A percentile compares a stretch with the other conserved stretches of the same genome.
phyloP scores from a whole-genome alignment of 75 land plant species.

The Larix kaempferi region DNA sequence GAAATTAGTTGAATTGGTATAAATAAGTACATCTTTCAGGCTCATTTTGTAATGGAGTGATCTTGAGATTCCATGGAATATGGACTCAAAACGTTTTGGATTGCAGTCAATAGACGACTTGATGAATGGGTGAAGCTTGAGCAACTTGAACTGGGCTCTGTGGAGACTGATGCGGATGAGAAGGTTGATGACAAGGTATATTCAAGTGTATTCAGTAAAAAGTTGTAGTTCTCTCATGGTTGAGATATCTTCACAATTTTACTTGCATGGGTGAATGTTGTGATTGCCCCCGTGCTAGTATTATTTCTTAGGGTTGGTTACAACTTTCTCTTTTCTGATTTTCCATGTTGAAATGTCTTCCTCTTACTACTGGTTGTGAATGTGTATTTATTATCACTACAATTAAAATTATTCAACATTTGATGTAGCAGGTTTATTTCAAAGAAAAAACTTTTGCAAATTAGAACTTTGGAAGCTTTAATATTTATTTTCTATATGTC shows the following conservation, averaged over 20 bases:
- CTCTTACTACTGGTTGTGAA: background rate
- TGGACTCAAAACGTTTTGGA: constrained; percentile 1
- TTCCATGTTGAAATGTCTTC: background rate
- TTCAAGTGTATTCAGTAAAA: background rate
- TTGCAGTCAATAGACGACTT: constrained; percentile 83
- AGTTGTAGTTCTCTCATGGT: background rate
- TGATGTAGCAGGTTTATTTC: background rate
- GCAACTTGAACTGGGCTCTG: constrained; percentile 83
- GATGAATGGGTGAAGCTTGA: constrained; percentile 98
- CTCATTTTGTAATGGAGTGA: background rate
- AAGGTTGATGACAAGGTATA: constrained; percentile 90
- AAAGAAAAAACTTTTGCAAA: background rate
- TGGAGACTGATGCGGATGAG: constrained; percentile 73
- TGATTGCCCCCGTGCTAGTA: background rate
- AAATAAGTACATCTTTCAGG: background rate
- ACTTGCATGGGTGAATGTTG: background rate
- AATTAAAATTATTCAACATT: background rate
- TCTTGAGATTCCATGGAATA: background rate
- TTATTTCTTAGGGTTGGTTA: background rate
- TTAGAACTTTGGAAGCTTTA: background rate
- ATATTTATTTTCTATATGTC: background rate
- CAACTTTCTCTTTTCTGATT: background rate
- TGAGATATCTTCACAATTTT: background rate
- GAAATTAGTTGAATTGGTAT: background rate
- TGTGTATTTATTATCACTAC: background rate